These are phyloP conservation scores for Lobulomyces angularis DNA, from an alignment of 192 early-diverging fungal genomes.

Conservation along the genomic window DNA sequence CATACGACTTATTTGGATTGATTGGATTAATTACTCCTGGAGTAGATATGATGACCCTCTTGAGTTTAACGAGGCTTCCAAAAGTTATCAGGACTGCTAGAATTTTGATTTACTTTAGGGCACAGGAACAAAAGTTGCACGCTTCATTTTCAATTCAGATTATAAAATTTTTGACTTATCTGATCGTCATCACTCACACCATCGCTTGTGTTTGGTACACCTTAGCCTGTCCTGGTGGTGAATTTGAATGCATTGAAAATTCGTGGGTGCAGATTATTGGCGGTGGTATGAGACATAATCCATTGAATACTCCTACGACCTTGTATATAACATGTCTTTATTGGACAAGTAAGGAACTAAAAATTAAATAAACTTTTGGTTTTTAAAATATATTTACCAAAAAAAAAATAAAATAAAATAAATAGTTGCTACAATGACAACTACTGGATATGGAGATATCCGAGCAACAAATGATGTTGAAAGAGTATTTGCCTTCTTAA, in stretches of 20 bases:
- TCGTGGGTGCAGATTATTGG: conserved; percentile 6
- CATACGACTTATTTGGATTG: conserved; percentile 28
- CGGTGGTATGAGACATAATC: not conserved
- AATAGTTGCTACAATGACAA: conserved; percentile 3
- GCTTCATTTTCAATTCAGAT: conserved; percentile 3
- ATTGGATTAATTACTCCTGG: too few species aligned
- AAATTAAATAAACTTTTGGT: too few species aligned
- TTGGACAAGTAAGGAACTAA: too few species aligned
- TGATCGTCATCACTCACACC: conserved; percentile 1
- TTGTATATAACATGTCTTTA: conserved; percentile 3
- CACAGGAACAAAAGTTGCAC: conserved; percentile 5
- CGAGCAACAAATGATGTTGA: not conserved
- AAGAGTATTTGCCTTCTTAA: not conserved
- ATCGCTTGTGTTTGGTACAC: conserved; percentile 2
- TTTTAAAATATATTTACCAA: conserved; percentile 1
- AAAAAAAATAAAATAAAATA: not conserved
- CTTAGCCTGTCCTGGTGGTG: not conserved
- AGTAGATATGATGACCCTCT: too few species aligned
- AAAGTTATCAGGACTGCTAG: conserved; percentile 4
- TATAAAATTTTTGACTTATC: conserved; percentile 3
- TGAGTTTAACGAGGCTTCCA: conserved; percentile 1
- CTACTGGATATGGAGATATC: conserved; percentile 7
- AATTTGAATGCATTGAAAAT: not conserved
- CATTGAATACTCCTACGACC: conserved; percentile 2
- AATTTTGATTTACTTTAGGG: conserved; percentile 2